Evolutionary conservation across 2,329 filamentous ascomycete species (phyloP).

Genomic region (Clarireedia paspali): DNA sequence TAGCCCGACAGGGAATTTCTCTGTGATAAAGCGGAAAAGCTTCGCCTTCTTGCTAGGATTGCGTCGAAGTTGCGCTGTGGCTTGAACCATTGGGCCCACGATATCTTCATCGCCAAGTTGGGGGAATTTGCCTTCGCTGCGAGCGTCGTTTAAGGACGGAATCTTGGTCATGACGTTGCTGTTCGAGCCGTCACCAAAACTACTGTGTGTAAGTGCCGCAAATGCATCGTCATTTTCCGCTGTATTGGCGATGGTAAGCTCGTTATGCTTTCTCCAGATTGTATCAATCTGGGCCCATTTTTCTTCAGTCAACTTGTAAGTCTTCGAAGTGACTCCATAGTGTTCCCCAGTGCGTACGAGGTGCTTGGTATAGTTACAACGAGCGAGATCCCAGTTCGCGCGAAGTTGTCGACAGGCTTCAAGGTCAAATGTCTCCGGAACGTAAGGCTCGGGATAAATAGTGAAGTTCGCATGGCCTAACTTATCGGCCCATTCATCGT

Average conservation of each 20-base stretch:
- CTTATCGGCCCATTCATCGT: slow-evolving; percentile 76
- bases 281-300: slow-evolving; percentile 82
- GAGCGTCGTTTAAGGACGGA: slow-evolving; percentile 59
- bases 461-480: slow-evolving; percentile 92
- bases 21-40: slow-evolving; percentile 27
- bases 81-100: slow-evolving; percentile 71
- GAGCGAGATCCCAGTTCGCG: slow-evolving; percentile 74
- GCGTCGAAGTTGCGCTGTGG: slow-evolving; percentile 25
- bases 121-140: slow-evolving; percentile 74
- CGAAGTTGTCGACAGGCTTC: slow-evolving; percentile 55
- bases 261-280: slow-evolving; percentile 64
- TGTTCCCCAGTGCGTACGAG: slow-evolving; percentile 83
- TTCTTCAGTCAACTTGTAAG: slow-evolving; percentile 73
- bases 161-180: slow-evolving; percentile 52
- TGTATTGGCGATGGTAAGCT: slow-evolving; percentile 50
- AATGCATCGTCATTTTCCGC: slow-evolving; percentile 36
- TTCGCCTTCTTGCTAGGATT: slow-evolving; percentile 28
- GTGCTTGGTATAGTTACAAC: slow-evolving; percentile 83
- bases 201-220: slow-evolving; percentile 34
- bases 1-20: slow-evolving; percentile 28
- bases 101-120: slow-evolving; percentile 85
- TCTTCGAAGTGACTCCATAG: slow-evolving; percentile 83
- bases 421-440: slow-evolving; percentile 51
- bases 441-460: slow-evolving; percentile 75
- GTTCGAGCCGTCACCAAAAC: slow-evolving; percentile 36